These are phyloP conservation scores for Phytophthora syringae DNA, from an alignment of 352 stramenopile species.

Conservation along the genomic window DNA sequence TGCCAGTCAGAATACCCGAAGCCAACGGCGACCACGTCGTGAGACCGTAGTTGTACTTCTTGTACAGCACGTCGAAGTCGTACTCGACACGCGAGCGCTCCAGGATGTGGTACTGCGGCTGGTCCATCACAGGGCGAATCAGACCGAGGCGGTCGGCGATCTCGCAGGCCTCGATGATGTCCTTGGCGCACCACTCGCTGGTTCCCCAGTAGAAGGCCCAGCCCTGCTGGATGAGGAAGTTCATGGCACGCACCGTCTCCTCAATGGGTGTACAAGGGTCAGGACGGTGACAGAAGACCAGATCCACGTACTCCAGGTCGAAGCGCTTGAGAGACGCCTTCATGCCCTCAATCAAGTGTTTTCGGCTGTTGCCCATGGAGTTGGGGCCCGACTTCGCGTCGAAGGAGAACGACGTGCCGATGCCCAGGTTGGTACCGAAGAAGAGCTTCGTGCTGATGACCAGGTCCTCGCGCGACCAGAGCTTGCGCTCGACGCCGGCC, in stretches of 20 bases:
- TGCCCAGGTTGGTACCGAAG: slow-evolving; percentile 51
- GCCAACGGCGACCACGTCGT: slow-evolving; percentile 77
- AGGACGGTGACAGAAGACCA: slow-evolving; percentile 75
- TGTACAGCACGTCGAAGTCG: slow-evolving; percentile 65
- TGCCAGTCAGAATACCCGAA: slow-evolving; percentile 71
- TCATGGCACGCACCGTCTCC: slow-evolving; percentile 66
- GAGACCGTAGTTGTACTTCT: slow-evolving; percentile 75
- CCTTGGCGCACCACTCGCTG: slow-evolving; percentile 71
- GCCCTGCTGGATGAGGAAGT: slow-evolving; percentile 43
- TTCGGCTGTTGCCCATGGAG: slow-evolving; percentile 44
- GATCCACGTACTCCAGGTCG: slow-evolving; percentile 62
- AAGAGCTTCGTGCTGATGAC: slow-evolving; percentile 78
- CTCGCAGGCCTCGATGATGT: slow-evolving; percentile 67
- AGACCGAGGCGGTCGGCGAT: slow-evolving; percentile 44
- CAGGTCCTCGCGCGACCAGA: slow-evolving; percentile 59
- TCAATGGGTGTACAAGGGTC: slow-evolving; percentile 69
- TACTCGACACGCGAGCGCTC: slow-evolving; percentile 71
- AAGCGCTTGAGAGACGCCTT: slow-evolving; percentile 65
- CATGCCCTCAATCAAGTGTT: slow-evolving; percentile 64
- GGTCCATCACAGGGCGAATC: slow-evolving; percentile 54
- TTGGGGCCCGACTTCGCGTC: slow-evolving; percentile 45
- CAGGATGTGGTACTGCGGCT: slow-evolving; percentile 81
- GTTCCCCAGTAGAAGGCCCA: slow-evolving; percentile 65
- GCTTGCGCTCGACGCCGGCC: slow-evolving; percentile 47
- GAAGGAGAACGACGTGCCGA: too few species aligned